Evolutionary conservation across 441 rosid species (phyloP).

Genomic region (Syzygium malaccense): DNA sequence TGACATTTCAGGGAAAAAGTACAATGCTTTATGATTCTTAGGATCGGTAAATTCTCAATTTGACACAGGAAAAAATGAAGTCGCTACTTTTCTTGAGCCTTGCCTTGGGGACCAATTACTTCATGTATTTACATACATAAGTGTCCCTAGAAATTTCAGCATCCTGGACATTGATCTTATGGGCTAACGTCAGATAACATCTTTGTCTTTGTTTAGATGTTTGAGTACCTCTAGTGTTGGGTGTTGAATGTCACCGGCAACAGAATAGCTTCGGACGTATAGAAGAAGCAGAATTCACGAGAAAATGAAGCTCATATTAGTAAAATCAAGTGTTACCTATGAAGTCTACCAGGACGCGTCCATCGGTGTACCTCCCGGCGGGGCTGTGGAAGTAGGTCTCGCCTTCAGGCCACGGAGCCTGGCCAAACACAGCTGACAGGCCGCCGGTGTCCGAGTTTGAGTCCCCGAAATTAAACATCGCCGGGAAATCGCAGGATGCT

Average conservation of each 20-base stretch:
- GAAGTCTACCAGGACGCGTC: conserved; percentile 41
- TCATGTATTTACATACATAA: too few species aligned
- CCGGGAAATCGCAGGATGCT: conserved; percentile 32
- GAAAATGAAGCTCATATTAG: background rate
- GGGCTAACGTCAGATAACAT: background rate
- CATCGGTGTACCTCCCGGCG: conserved; percentile 47
- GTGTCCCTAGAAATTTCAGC: background rate
- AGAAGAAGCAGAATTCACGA: background rate
- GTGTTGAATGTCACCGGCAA: background rate
- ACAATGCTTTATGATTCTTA: too few species aligned
- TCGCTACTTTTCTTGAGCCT: too few species aligned
- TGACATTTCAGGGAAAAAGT: background rate
- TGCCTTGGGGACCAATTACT: too few species aligned
- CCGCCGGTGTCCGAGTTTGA: conserved; percentile 63
- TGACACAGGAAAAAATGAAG: too few species aligned
- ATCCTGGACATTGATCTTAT: background rate
- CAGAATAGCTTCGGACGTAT: background rate
- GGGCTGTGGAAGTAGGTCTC: conserved; percentile 39
- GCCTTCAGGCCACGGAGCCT: conserved; percentile 45
- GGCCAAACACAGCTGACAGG: conserved; percentile 50
- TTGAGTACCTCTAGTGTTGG: background rate
- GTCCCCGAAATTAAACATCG: conserved; percentile 54
- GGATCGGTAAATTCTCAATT: too few species aligned
- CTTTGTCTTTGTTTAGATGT: background rate
- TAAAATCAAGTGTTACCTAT: background rate